phyloP scores from a whole-genome alignment of 257 asterid genomes.

The Haberlea rhodopensis region DNA sequence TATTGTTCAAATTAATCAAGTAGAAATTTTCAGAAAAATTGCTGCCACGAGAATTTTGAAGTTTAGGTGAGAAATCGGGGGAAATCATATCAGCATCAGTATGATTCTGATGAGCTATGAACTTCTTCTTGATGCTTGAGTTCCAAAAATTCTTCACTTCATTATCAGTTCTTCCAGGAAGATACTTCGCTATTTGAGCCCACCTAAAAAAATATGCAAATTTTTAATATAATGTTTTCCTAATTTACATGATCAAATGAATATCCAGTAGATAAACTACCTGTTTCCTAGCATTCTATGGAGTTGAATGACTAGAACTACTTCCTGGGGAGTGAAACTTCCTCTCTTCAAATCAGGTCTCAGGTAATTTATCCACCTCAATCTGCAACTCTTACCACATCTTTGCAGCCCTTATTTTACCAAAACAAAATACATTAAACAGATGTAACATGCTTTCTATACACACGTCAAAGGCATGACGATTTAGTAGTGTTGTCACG shows the following conservation, averaged over 20 bases:
- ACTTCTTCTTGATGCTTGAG: conserved; percentile 49
- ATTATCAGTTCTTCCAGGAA: conserved; percentile 57
- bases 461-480: too few relatives aligned
- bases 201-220: conserved; percentile 29
- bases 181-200: conserved; percentile 52
- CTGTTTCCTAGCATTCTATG: conserved; percentile 48
- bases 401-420: conserved; percentile 40
- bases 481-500: too few relatives aligned
- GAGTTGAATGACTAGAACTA: conserved; percentile 43
- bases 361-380: conserved; percentile 55
- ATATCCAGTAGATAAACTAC: conserved; percentile 12
- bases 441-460: too few relatives aligned
- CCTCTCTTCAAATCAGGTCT: conserved; percentile 55
- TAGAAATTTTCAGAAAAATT: conserved; percentile 12
- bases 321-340: conserved; percentile 44
- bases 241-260: background rate
- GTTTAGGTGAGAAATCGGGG: background rate
- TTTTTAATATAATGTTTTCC: background rate
- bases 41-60: background rate
- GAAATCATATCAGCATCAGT: conserved; percentile 16
- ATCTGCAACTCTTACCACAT: conserved; percentile 55
- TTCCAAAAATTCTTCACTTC: conserved; percentile 60
- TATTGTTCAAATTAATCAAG: conserved; percentile 28
- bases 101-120: conserved; percentile 24
- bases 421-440: background rate